Base-by-base conservation (phyloP, 805 yeast species). In the Ogataea paraovalis region DNA sequence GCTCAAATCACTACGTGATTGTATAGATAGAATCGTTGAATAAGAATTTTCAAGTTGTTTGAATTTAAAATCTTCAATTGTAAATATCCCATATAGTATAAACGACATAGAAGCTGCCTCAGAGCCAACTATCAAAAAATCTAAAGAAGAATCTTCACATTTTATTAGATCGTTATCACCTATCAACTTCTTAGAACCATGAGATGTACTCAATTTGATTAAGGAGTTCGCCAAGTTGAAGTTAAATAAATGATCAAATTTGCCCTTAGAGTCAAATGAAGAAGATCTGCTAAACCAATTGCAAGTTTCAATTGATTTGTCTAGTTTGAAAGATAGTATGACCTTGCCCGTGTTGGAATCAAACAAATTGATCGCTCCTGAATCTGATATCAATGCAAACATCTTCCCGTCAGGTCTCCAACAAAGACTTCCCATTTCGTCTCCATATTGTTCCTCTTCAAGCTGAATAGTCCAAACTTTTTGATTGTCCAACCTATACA, bases 371-470 rank as follows among this genome's bases (percentile, higher is more conserved):
- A 63, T 48, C 10, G 45, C 33, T 2, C 66, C 66, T 4, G 47
- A 38, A 2, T 47, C 45, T 2, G 65, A 57, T 2, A 60, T 48
- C 18, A 65, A 47, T 0, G 64, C 62, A 50, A 68, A 58, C 16
- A 58, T 52, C 41, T 62, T 61, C 1, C 71, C 70, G 45, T 63
- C 67, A 1, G 64, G 66, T 32, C 66, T 52, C 66, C 68, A 66
- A 25, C 53, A 45, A 2, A 64, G 34, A 20, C 47, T 42, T 30
- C 48, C 57, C 2, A 61, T 49, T 10, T 28, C 50, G 7, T 42
- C 48, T 13, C 41, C 45, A 27, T 50, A 49, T 32, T 53, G 53
- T 13, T 52, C 56, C 10, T 43, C 51, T 8, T 54, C 57, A n/a
- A 54, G 42, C 33, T 59, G 60, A 13, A 62, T 49, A 20, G 59